These are phyloP conservation scores for Hydnomerulius pinastri DNA, from an alignment of 768 basidiomycete genomes.

Conservation along the genomic window DNA sequence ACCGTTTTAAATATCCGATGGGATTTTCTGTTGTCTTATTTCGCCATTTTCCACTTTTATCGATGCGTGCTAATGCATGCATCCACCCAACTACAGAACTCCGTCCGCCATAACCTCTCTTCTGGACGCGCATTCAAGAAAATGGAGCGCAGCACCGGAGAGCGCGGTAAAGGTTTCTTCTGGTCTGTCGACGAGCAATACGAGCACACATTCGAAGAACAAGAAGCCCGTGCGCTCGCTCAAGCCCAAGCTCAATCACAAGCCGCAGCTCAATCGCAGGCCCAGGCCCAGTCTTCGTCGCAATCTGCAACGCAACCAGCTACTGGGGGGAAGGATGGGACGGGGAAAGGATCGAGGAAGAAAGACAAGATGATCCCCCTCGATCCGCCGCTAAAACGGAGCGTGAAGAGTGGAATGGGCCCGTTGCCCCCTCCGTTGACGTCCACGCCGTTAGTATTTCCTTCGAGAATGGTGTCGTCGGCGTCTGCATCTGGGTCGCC, in stretches of 20 bases:
- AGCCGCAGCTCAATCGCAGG: constrained; percentile 30
- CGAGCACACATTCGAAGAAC: constrained; percentile 69
- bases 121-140: constrained; percentile 92
- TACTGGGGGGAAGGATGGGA: constrained; percentile 38
- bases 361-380: constrained; percentile 56
- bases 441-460: constrained; percentile 58
- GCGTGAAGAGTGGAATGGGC: constrained; percentile 60
- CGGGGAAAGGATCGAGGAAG: constrained; percentile 43
- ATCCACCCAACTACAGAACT: constrained; percentile 57
- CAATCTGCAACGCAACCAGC: constrained; percentile 11
- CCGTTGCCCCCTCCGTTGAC: constrained; percentile 72
- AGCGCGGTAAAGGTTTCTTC: constrained; percentile 89
- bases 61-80: constrained; percentile 13
- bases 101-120: constrained; percentile 93
- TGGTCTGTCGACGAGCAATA: constrained; percentile 86
- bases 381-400: constrained; percentile 70
- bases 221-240: constrained; percentile 53
- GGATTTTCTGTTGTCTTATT: too few relatives aligned
- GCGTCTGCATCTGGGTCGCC: constrained; percentile 5
- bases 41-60: constrained; percentile 3
- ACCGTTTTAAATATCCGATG: too few relatives aligned
- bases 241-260: constrained; percentile 31
- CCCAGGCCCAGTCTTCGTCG: constrained; percentile 39
- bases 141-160: constrained; percentile 80
- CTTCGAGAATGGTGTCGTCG: constrained; percentile 28